phyloP scores from a whole-genome alignment of 176 grass and related monocot genomes.

The Musa itinerans region DNA sequence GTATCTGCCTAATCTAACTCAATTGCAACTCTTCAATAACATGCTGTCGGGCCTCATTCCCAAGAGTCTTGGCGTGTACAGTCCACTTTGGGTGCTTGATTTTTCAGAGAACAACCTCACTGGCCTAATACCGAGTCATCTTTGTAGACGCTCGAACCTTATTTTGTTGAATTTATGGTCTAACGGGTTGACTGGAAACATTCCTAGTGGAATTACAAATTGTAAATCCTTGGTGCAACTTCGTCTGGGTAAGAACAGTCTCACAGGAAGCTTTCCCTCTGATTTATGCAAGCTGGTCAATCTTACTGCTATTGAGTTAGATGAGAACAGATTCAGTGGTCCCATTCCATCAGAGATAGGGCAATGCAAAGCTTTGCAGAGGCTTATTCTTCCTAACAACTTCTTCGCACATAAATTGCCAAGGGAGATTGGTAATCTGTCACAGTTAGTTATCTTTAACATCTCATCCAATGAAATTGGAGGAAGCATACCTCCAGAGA shows the following conservation, averaged over 20 bases:
- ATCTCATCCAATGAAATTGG: constrained; percentile 80
- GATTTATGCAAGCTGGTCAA: constrained; percentile 82
- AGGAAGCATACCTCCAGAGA: constrained; percentile 71
- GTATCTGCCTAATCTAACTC: constrained; percentile 62
- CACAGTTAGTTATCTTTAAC: constrained; percentile 84
- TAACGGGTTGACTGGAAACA: constrained; percentile 73
- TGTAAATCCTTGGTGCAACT: constrained; percentile 90
- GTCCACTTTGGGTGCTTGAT: constrained; percentile 89
- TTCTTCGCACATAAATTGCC: constrained; percentile 84
- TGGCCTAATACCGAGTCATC: constrained; percentile 71
- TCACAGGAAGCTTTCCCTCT: constrained; percentile 88
- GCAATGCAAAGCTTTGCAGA: constrained; percentile 70
- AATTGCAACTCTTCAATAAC: constrained; percentile 83
- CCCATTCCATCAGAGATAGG: constrained; percentile 77
- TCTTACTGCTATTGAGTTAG: constrained; percentile 87
- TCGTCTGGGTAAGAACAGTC: constrained; percentile 59
- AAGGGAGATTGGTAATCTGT: constrained; percentile 65
- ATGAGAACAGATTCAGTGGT: constrained; percentile 73
- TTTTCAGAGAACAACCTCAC: constrained; percentile 82
- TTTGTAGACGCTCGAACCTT: constrained; percentile 78
- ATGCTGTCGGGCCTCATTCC: constrained; percentile 71
- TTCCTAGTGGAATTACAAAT: constrained; percentile 60
- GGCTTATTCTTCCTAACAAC: constrained; percentile 74
- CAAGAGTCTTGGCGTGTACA: constrained; percentile 65
- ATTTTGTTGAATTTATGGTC: constrained; percentile 81